phyloP scores from a whole-genome alignment of 2,329 filamentous ascomycete species.

The Colletotrichum tropicale region DNA sequence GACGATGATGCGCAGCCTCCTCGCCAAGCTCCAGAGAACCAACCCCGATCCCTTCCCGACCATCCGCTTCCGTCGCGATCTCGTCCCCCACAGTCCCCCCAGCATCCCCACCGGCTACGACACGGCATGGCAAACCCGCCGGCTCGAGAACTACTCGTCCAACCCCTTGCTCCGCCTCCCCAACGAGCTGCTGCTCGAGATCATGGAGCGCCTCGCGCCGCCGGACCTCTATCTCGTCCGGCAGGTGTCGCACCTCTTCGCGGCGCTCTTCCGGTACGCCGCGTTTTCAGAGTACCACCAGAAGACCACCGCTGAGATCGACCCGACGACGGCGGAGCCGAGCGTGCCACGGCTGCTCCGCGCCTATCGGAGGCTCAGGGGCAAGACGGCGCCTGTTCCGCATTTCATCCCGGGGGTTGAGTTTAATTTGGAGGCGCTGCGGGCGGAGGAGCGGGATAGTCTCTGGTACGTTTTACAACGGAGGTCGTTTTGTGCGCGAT shows the following conservation, averaged over 20 bases:
- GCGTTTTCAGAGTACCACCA: neutral
- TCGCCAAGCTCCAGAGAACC: neutral
- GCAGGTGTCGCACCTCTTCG: neutral
- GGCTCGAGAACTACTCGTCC: neutral
- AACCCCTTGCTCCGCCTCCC: neutral
- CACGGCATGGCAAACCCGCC: neutral
- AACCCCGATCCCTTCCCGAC: rapidly evolving
- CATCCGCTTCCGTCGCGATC: neutral
- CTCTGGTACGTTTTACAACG: neutral
- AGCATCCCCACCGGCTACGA: neutral
- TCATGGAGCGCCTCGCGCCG: neutral
- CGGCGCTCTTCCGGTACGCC: neutral
- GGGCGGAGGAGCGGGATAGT: neutral
- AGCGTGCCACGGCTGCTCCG: neutral
- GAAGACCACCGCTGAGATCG: rapidly evolving
- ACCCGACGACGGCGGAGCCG: neutral
- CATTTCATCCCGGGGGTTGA: neutral
- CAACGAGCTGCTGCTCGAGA: neutral
- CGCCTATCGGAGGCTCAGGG: neutral
- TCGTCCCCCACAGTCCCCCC: neutral
- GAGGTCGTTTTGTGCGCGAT: neutral
- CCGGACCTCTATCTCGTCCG: neutral
- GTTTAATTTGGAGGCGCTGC: neutral
- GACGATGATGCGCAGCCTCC: neutral
- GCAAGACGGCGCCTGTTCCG: neutral